Evolutionary conservation across 176 grass and related monocot species (phyloP), one percentile per base, ranked within the genome.

Genomic region (Ensete glaucum): DNA sequence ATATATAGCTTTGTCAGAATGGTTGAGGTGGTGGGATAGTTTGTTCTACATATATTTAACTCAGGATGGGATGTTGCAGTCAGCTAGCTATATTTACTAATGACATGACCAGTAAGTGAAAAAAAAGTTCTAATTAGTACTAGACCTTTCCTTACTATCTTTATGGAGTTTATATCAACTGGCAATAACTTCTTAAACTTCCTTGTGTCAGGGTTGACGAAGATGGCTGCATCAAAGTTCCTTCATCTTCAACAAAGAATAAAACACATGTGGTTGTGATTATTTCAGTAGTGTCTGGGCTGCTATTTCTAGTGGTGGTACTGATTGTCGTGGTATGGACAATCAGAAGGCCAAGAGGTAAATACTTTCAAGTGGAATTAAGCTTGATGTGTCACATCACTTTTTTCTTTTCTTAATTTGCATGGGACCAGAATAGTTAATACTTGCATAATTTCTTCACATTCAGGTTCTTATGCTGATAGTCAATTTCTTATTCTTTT

Each of bases 331-430:
- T 56, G 48, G 9, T 21, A 10, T 69, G 49, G 64, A 80, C 53
- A 19, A 20, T 51, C 13, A 76, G 29, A 66, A 72, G 48, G 52
- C 3, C 15, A 16, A 13, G 2, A 67, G 79, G 79, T 74, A 81
- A 53, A 43, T 43, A 43, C 4, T 43, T 43, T 43, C 34, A 43
- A 43, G 34, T 43, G 34, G 34, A 43, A 43, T 4, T 43, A 43
- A 43, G 15, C 66, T 69, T 43, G 0, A 15, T 48, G 8, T 15
- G 16, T 16, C 2, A 49, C 43, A 26, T 34, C 8, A 15, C 0
- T 1, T 34, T 0, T 43, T 43, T 43, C 34, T 17, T 16, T 24
- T 48, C 27, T 5, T 43, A 16, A 17, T 69, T 48, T 1, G 2
- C 8, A 7, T 34, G 34, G 34, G 34, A 43, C 10, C 12, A 5